A percentile compares a stretch with the other conserved stretches of the same genome.
Evolutionary conservation across 2,329 filamentous ascomycete species (phyloP).

Genomic region (Teratosphaeriaceae sp.): DNA sequence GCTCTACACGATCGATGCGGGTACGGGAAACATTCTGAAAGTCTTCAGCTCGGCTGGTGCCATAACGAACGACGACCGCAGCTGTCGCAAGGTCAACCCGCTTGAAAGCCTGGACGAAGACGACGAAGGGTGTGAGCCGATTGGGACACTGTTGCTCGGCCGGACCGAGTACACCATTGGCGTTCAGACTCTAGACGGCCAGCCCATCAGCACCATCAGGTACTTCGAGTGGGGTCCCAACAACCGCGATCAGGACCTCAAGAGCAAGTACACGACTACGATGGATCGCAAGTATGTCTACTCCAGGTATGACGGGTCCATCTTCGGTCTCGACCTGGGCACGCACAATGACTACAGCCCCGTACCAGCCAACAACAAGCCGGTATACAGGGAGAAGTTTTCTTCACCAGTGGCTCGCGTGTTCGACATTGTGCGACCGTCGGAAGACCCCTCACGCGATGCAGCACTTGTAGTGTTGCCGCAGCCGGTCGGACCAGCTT

Average conservation of each 20-base stretch:
- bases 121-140: conserved; percentile 67
- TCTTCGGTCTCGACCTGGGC: conserved; percentile 72
- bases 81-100: conserved; percentile 64
- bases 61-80: conserved; percentile 59
- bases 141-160: conserved; percentile 74
- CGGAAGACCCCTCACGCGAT: conserved; percentile 57
- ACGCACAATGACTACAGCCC: conserved; percentile 31
- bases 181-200: conserved; percentile 70
- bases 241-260: conserved; percentile 79
- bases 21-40: conserved; percentile 73
- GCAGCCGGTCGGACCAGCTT: conserved; percentile 64
- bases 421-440: conserved; percentile 42
- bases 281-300: conserved; percentile 88
- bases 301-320: conserved; percentile 73
- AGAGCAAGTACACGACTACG: conserved; percentile 72
- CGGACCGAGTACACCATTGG: conserved; percentile 84
- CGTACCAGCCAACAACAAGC: conserved; percentile 14
- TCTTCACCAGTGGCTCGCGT: conserved; percentile 26
- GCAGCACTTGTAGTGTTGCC: conserved; percentile 77
- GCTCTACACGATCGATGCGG: conserved; percentile 81
- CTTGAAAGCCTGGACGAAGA: conserved; percentile 50
- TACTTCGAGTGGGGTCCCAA: conserved; percentile 96
- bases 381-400: conserved; percentile 26
- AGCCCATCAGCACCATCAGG: conserved; percentile 77
- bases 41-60: conserved; percentile 74